Base-by-base conservation (phyloP, 176 grass and related monocot species). In the Hordeum marinum region DNA sequence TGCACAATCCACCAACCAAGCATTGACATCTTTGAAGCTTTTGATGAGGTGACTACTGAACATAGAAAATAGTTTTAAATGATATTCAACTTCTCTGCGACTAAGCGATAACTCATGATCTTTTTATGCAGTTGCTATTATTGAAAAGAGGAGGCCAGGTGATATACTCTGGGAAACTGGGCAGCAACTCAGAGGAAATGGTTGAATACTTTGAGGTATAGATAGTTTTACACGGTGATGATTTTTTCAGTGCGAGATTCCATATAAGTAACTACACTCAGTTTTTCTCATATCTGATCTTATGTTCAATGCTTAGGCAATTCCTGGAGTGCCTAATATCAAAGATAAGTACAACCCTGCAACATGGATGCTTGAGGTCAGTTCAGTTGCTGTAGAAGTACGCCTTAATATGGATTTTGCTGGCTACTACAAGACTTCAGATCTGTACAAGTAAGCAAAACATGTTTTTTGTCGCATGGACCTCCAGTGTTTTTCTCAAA, bases 141-240 rank as follows among this genome's bases (percentile, higher is more conserved):
- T 86, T 99, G 84, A 99, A 99, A 90, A 94, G 93, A 89, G 96
- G 96, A 72, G 96, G 96, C n/a, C 96, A 99, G 79, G 91, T 99
- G 24, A 99, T 99, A 71, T 94, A 94, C 86, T 93, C 86, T 63
- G 96, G 96, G 36, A 79, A 91, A 54, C 77, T 99, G 72, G 96
- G 96, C 9, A 83, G 79, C 67, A 90, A 94, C 83, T 99, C 96
- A 18, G 79, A 92, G 63, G 91, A 84, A 84, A 96, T 99, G 90
- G 89, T 99, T 72, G 90, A 91, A 43, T 99, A 96, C 79, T 99
- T 99, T 45, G 90, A 99, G 96, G 96, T 99, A 78, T n/a, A 65
- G 80, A 75, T 52, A 42, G 11, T 70, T 90, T 59, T 21, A 79
- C 62, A 72, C 32, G 23, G 35, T 58, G 46, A 25, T 77, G 69